Evolutionary conservation across 1,139 yeast genomes (phyloP).

Genomic region (Saccharomyces hybrid): DNA sequence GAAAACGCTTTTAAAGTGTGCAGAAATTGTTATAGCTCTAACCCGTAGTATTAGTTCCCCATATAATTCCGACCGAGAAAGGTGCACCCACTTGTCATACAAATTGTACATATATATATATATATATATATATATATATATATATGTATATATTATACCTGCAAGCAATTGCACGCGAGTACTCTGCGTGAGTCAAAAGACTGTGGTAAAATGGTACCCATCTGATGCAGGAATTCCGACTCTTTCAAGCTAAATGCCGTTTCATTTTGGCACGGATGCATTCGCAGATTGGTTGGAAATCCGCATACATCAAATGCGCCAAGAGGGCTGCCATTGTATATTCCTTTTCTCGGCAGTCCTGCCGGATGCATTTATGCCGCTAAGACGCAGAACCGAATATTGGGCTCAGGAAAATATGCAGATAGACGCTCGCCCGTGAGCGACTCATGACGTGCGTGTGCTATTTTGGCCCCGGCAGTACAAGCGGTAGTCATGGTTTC

Average conservation of each 20-base stretch:
- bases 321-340: background rate
- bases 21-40: background rate
- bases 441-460: background rate
- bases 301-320: background rate
- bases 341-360: background rate
- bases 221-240: background rate
- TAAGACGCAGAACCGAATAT: background rate
- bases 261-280: background rate
- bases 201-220: background rate
- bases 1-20: background rate
- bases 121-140: no score
- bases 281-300: background rate
- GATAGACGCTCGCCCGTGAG: background rate
- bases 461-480: background rate
- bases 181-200: background rate
- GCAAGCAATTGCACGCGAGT: background rate
- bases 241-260: background rate
- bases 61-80: background rate
- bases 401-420: background rate
- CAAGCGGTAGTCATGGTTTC: background rate
- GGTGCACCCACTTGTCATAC: background rate
- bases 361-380: slow-evolving; percentile 1
- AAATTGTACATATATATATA: background rate
- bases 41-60: background rate
- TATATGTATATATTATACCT: background rate